Conservation (phyloP, 139 green algal genomes). For the Haematococcus sp. region DNA sequence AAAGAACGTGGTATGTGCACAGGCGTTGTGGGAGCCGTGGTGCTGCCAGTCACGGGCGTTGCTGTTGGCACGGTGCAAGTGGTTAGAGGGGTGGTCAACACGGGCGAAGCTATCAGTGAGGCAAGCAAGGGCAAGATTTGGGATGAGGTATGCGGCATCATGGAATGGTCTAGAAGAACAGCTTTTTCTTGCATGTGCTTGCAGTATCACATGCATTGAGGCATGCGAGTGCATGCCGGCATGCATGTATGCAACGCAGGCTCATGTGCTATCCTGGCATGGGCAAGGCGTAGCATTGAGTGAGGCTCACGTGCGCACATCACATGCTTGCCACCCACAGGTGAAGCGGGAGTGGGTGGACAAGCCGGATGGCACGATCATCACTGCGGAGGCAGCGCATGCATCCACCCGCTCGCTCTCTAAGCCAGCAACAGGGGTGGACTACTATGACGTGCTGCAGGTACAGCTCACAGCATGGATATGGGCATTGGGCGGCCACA, state of each 20-base stretch:
- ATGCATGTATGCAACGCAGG: too few species aligned
- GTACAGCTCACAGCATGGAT: too few species aligned
- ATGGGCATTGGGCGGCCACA: neutral
- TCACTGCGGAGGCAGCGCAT: constrained; percentile 11
- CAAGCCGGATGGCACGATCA: constrained; percentile 40
- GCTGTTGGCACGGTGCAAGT: constrained; percentile 59
- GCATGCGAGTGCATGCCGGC: neutral
- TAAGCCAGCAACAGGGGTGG: constrained; percentile 14
- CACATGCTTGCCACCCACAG: neutral
- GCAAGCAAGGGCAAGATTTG: constrained; percentile 57
- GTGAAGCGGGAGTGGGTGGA: constrained; percentile 55
- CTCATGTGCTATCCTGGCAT: neutral
- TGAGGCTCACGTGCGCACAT: neutral
- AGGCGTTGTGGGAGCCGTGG: constrained; percentile 73
- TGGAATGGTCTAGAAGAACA: neutral
- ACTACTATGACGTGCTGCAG: constrained; percentile 57
- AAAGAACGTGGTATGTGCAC: neutral
- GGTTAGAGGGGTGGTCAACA: constrained; percentile 73
- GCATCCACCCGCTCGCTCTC: constrained; percentile 1
- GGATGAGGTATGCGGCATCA: constrained; percentile 58
- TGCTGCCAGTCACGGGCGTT: constrained; percentile 78
- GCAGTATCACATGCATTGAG: neutral
- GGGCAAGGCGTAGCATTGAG: neutral
- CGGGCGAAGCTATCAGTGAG: constrained; percentile 61
- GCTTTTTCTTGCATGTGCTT: neutral